Evolutionary conservation across 2,329 filamentous ascomycete species (phyloP).

Genomic region (Exophiala xenobiotica): DNA sequence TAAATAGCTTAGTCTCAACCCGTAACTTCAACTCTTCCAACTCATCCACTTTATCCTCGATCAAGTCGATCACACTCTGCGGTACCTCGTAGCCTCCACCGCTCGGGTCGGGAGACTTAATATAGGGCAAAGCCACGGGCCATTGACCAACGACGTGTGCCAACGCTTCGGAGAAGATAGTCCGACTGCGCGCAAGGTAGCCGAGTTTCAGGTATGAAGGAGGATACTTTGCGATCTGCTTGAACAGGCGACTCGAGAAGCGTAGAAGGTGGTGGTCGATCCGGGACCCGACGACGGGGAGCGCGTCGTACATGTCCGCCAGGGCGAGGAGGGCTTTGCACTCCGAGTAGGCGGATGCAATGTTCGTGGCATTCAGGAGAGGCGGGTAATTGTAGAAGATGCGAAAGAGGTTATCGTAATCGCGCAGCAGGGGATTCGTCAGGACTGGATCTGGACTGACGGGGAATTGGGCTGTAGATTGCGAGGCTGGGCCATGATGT

Average conservation of each 20-base stretch:
- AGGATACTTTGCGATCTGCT: slow-evolving; percentile 94
- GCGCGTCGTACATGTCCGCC: slow-evolving; percentile 92
- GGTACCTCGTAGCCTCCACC: slow-evolving; percentile 56
- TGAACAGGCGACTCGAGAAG: slow-evolving; percentile 88
- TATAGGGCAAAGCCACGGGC: slow-evolving; percentile 75
- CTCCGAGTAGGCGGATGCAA: slow-evolving; percentile 88
- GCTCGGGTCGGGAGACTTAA: slow-evolving; percentile 56
- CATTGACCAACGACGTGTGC: slow-evolving; percentile 95
- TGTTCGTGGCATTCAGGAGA: slow-evolving; percentile 77
- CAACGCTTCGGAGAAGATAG: slow-evolving; percentile 82
- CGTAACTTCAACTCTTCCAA: slow-evolving; percentile 77
- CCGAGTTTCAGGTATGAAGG: slow-evolving; percentile 88
- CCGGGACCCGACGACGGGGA: slow-evolving; percentile 80
- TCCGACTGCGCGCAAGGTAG: slow-evolving; percentile 77
- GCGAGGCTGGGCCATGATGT: slow-evolving; percentile 42
- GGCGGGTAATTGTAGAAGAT: slow-evolving; percentile 95
- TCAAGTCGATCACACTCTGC: slow-evolving; percentile 75
- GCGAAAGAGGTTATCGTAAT: slow-evolving; percentile 94
- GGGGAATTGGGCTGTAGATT: slow-evolving; percentile 53
- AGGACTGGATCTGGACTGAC: slow-evolving; percentile 59
- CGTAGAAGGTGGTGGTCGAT: slow-evolving; percentile 92
- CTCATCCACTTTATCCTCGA: slow-evolving; percentile 93
- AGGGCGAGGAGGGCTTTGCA: slow-evolving; percentile 85
- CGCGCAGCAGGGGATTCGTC: slow-evolving; percentile 72
- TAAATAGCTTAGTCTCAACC: slow-evolving; percentile 78